A percentile compares a stretch with the other conserved stretches of the same genome.
phyloP scores from a whole-genome alignment of 2,329 filamentous ascomycete genomes.

The Tricladium varicosporioides region DNA sequence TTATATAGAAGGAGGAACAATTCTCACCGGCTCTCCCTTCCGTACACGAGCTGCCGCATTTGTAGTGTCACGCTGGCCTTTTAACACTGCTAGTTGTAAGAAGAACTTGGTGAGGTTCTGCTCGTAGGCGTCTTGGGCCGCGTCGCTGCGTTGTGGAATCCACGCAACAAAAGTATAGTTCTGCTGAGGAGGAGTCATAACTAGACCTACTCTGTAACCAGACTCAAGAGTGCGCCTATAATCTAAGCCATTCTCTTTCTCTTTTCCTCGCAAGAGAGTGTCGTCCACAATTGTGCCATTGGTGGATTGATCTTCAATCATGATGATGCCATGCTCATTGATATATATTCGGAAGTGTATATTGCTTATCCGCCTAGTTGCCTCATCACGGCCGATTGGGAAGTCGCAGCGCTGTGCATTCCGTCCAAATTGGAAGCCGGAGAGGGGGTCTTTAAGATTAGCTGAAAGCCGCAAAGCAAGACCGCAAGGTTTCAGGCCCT shows the following conservation, averaged over 20 bases:
- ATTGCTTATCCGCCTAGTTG: slow-evolving; percentile 78
- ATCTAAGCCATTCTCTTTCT: slow-evolving; percentile 41
- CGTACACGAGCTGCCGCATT: slow-evolving; percentile 1
- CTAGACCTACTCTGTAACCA: slow-evolving; percentile 32
- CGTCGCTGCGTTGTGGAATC: slow-evolving; percentile 72
- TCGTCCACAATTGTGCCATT: slow-evolving; percentile 90
- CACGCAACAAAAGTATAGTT: slow-evolving; percentile 81
- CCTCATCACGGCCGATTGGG: slow-evolving; percentile 63
- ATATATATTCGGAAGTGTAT: slow-evolving; percentile 94
- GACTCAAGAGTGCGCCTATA: slow-evolving; percentile 33
- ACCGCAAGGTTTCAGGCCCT: slow-evolving; percentile 44
- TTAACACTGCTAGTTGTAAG: slow-evolving; percentile 24
- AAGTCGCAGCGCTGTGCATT: slow-evolving; percentile 71
- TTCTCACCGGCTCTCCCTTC: slow-evolving; percentile 26
- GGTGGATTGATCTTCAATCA: slow-evolving; percentile 93
- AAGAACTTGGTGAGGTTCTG: slow-evolving; percentile 70
- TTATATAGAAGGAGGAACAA: no score
- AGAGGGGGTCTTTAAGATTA: slow-evolving; percentile 60
- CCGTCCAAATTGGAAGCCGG: slow-evolving; percentile 86
- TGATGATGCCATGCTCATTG: slow-evolving; percentile 80
- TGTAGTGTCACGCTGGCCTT: slow-evolving; percentile 10
- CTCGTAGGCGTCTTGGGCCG: slow-evolving; percentile 62
- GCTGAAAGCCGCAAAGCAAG: slow-evolving; percentile 81
- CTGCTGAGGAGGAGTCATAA: slow-evolving; percentile 38
- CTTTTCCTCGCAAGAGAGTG: slow-evolving; percentile 57